Conservation (phyloP, 257 asterid species). For the Jacaranda mimosifolia region DNA sequence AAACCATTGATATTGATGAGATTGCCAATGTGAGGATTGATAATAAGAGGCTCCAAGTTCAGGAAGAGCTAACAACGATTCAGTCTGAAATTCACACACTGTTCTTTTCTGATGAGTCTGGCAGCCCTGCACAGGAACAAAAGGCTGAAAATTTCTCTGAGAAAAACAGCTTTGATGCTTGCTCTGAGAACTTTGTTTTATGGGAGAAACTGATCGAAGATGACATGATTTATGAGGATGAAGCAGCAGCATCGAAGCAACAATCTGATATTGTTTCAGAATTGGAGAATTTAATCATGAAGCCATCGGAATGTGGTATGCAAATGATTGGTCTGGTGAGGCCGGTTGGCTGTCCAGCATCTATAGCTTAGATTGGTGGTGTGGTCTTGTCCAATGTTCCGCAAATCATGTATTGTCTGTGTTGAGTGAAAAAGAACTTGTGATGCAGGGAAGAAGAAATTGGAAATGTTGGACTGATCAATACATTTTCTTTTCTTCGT, state of each 20-base stretch:
- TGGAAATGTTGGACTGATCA: background rate
- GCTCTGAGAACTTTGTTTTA: slow-evolving; percentile 71
- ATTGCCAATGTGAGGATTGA: slow-evolving; percentile 2
- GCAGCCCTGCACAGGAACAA: slow-evolving; percentile 44
- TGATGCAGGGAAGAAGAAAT: slow-evolving; percentile 9
- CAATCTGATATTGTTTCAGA: slow-evolving; percentile 55
- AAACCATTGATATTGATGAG: slow-evolving; percentile 27
- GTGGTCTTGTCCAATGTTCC: background rate
- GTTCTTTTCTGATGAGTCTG: slow-evolving; percentile 56
- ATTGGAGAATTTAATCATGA: slow-evolving; percentile 48
- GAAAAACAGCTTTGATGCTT: slow-evolving; percentile 32
- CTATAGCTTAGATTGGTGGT: slow-evolving; percentile 20
- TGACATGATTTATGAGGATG: slow-evolving; percentile 81
- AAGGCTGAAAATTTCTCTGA: slow-evolving; percentile 37
- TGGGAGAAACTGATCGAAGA: slow-evolving; percentile 97
- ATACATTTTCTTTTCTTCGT: background rate
- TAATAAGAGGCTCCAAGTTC: slow-evolving; percentile 37
- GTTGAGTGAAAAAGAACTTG: background rate
- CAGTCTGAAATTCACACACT: slow-evolving; percentile 55
- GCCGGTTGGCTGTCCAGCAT: slow-evolving; percentile 34
- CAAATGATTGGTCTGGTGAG: slow-evolving; percentile 34
- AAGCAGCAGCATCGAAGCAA: slow-evolving; percentile 21
- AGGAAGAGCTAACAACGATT: slow-evolving; percentile 49
- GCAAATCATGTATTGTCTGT: background rate
- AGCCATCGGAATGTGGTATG: slow-evolving; percentile 41